Evolutionary conservation across 805 yeast genomes (phyloP), one percentile per base, ranked within the genome.

Genomic region (Metschnikowia vanudenii): DNA sequence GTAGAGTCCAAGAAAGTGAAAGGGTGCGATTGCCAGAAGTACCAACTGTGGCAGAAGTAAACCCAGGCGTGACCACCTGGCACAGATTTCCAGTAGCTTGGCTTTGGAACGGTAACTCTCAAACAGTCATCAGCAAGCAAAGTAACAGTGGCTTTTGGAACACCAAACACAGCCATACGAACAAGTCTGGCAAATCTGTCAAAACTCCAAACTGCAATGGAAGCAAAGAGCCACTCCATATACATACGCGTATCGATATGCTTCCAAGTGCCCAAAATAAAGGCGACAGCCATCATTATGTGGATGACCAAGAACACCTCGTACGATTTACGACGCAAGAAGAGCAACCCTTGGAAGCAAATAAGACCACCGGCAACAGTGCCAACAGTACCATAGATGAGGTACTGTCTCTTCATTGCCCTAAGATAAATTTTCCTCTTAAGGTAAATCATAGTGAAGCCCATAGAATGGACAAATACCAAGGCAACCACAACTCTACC

Each of bases 11-110:
- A 59, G 43, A 65, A 66, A 0, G 75, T 67, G 49, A 71, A 71
- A 10, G 75, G 75, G 53, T 71, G 76, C 4, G 73, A 67, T 57
- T 71, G 75, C 73, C 72, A 71, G 54, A 71, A 71, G 53, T 61
- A 67, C 18, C 57, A 38, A 12, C 67, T 63, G 39, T 59, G 56
- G 28, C 65, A 47, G 47, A 71, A 70, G 45, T 68, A 68, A 40
- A 71, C 55, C 53, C 70, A 71, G 3, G 68, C 74, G 55, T 71
- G 71, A 0, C 74, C 71, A 13, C 75, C 75, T 4, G 75, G 74
- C 28, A 61, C 50, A 0, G 69, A 51, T 10, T 59, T 57, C 76
- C 75, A 71, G 52, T 60, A 53, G 6, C 45, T 47, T 16, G 76
- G 75, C 30, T 61, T 68, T 4, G 73, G 71, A 3, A 68, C 63